phyloP scores from a whole-genome alignment of 2,329 filamentous ascomycete species.

The Aspergillus pseudoterreus region DNA sequence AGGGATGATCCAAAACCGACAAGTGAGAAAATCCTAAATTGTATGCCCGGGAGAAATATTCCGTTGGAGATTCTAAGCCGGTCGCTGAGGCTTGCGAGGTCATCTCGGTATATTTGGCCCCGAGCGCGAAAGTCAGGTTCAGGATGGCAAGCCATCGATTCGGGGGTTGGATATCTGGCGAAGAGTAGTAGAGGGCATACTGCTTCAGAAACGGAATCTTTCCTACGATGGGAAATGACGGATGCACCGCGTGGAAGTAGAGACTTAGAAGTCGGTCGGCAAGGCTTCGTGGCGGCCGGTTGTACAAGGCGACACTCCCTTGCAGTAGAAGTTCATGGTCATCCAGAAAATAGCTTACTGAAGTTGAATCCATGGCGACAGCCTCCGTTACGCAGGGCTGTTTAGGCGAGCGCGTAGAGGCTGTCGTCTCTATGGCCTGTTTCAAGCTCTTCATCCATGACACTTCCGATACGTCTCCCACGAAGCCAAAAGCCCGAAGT shows the following conservation, averaged over 20 bases:
- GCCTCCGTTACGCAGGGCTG: not conserved
- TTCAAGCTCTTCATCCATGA: not conserved
- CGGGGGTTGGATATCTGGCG: constrained; percentile 23
- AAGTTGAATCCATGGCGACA: not conserved
- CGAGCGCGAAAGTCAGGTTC: constrained; percentile 41
- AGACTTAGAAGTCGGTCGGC: constrained; percentile 35
- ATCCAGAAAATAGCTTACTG: not conserved
- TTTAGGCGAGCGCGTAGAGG: not conserved
- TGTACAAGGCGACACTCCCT: not conserved
- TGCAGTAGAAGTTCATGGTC: not conserved
- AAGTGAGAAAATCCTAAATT: constrained; percentile 30
- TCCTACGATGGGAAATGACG: constrained; percentile 39
- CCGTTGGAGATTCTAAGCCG: constrained; percentile 17
- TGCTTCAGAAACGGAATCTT: constrained; percentile 34
- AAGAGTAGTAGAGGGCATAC: constrained; percentile 27
- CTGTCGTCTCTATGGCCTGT: not conserved
- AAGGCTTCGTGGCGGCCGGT: constrained; percentile 8
- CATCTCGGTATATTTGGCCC: constrained; percentile 24
- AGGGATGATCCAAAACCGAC: constrained; percentile 30
- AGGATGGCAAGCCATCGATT: constrained; percentile 38
- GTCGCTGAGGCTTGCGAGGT: constrained; percentile 23
- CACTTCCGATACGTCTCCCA: not conserved
- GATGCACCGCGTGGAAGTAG: constrained; percentile 36
- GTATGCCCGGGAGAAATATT: constrained; percentile 37
- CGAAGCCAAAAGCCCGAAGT: not conserved